Base-by-base conservation (phyloP, 495 filamentous ascomycete genomes). In the Friedmanniomyces simplex region DNA sequence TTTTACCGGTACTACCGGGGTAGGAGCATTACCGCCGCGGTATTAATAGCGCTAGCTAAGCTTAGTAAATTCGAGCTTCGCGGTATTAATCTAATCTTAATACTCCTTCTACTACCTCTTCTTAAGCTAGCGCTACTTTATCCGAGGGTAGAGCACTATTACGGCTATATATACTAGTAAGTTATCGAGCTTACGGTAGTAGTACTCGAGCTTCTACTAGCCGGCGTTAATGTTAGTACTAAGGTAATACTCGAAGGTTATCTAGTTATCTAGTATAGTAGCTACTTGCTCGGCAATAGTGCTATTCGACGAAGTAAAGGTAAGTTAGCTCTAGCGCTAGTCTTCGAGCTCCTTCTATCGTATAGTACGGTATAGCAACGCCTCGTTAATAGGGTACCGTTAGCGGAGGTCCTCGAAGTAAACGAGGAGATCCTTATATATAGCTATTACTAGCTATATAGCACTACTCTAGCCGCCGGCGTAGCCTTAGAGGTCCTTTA, bases 401-500 rank as follows among this genome's bases (percentile, higher is more conserved):
- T 45, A 5, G 2, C 34, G 36, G 3, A 43, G 52, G 7, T 46
- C 37, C 41, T 55, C 37, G 25, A 55, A 45, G 39, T 55, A 34
- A 45, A n/a, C n/a, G 12, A 55, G 52, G 8, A 55, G 22, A 5
- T 28, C n/a, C 52, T 55, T 25, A 25, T 32, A 55, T 4, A n/a
- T 7, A 24, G 34, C 34, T 11, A 55, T 14, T 7, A 55, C 52
- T 14, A 11, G 37, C 52, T 22, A 55, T 16, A 55, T 59, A 36
- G 36, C 32, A 20, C 43, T 22, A 34, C 39, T 58, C 13, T 51
- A 18, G 26, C 32, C 49, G 24, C 49, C 49, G 57, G 37, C 18
- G 11, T 56, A 14, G 32, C 57, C 57, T 55, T 60, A 13, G 14
- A 60, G 57, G 24, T 21, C 13, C 16, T 28, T 60, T 26, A 53